These are phyloP conservation scores for Scutellaria galericulata DNA, from an alignment of 257 asterid species.

Conservation along the genomic window DNA sequence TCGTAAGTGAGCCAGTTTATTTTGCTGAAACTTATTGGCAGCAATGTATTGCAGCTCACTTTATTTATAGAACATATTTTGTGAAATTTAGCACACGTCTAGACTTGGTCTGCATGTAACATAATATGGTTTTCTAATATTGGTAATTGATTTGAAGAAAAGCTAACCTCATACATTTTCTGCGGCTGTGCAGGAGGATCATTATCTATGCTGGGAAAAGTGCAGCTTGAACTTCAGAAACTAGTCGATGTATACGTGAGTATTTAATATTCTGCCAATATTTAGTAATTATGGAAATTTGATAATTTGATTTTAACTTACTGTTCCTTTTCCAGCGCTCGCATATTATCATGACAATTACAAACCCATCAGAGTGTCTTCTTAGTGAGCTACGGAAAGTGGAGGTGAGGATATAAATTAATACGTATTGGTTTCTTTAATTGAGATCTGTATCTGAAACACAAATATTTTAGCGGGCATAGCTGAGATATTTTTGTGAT, in stretches of 20 bases:
- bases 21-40: conserved; percentile 23
- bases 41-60: conserved; percentile 1
- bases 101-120: conserved; percentile 20
- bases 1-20: conserved; percentile 51
- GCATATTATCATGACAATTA: conserved; percentile 77
- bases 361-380: conserved; percentile 96
- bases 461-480: background rate
- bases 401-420: conserved; percentile 61
- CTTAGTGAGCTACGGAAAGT: conserved; percentile 95
- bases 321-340: conserved; percentile 68
- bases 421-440: conserved; percentile 10
- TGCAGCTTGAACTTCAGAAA: conserved; percentile 91
- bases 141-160: conserved; percentile 6
- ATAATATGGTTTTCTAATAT: conserved; percentile 16
- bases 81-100: background rate
- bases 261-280: conserved; percentile 35
- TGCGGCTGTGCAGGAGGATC: conserved; percentile 66
- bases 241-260: conserved; percentile 83
- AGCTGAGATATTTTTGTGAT: conserved; percentile 27
- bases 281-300: conserved; percentile 16
- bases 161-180: conserved; percentile 24
- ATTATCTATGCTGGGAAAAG: conserved; percentile 71
- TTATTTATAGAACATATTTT: background rate
- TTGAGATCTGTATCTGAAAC: conserved; percentile 20
- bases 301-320: conserved; percentile 40